Conservation (phyloP, 257 asterid genomes). For the Nemophila menziesii region DNA sequence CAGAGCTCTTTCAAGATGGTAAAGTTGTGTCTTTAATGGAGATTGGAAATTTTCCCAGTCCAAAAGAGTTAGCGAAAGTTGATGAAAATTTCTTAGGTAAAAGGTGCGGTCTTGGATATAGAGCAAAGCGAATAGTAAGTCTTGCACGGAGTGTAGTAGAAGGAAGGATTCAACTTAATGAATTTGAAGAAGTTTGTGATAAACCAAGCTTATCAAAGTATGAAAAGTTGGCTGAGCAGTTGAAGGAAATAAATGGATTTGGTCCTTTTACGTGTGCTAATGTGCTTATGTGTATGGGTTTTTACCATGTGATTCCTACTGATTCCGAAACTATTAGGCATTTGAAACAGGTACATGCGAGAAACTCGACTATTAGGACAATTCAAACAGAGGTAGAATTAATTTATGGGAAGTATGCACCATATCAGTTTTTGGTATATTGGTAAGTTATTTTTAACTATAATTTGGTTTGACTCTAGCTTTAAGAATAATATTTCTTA, state of each 20-base stretch:
- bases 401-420: constrained; percentile 57
- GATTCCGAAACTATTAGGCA: constrained; percentile 91
- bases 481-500: background rate
- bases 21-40: constrained; percentile 5
- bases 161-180: constrained; percentile 42
- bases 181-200: constrained; percentile 35
- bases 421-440: constrained; percentile 77
- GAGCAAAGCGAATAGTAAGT: constrained; percentile 63
- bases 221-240: constrained; percentile 41
- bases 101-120: constrained; percentile 67
- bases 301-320: constrained; percentile 67
- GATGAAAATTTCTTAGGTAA: constrained; percentile 42
- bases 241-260: constrained; percentile 57
- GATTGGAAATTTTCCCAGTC: constrained; percentile 65
- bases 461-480: background rate
- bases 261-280: constrained; percentile 83
- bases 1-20: constrained; percentile 13
- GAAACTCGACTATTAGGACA: constrained; percentile 23
- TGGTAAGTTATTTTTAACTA: constrained; percentile 32
- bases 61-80: constrained; percentile 46
- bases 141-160: constrained; percentile 52
- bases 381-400: constrained; percentile 47
- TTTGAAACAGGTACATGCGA: constrained; percentile 73
- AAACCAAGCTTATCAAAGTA: constrained; percentile 28
- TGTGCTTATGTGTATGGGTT: constrained; percentile 84